Conservation (phyloP, 352 stramenopile genomes). For the Globisporangium iwayamae region DNA sequence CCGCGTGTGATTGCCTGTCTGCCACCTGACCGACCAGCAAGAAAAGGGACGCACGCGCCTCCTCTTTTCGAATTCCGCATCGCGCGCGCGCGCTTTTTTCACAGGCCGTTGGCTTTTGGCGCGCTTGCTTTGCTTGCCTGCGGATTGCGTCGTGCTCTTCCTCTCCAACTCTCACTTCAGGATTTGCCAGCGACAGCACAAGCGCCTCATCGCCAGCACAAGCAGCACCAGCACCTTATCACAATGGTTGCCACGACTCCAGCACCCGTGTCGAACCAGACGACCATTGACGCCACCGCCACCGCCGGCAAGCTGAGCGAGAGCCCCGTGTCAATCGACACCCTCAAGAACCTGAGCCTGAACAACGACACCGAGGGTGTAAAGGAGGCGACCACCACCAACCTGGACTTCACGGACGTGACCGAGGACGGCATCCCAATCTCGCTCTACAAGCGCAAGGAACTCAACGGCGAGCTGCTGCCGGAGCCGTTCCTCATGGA, state of each 20-base stretch:
- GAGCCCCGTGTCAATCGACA: conserved; percentile 7
- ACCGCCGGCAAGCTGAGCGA: conserved; percentile 26
- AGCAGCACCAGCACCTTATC: background rate
- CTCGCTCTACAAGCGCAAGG: conserved; percentile 85
- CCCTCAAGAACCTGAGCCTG: conserved; percentile 10
- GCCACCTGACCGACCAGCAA: background rate
- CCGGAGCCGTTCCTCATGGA: conserved; percentile 93
- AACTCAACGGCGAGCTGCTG: conserved; percentile 80
- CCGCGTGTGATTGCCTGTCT: too few species aligned
- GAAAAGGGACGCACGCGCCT: conserved; percentile 8
- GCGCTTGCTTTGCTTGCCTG: conserved; percentile 1
- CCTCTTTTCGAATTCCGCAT: conserved; percentile 16
- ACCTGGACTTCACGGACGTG: conserved; percentile 24
- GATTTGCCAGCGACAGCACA: conserved; percentile 14
- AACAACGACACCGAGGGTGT: conserved; percentile 1
- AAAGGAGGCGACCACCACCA: background rate
- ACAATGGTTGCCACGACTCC: conserved; percentile 38
- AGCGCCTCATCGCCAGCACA: conserved; percentile 5
- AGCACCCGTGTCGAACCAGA: conserved; percentile 3
- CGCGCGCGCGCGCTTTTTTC: conserved; percentile 19
- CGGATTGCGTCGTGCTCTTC: background rate
- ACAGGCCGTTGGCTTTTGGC: conserved; percentile 1
- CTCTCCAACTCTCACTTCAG: conserved; percentile 15
- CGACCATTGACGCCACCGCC: conserved; percentile 12
- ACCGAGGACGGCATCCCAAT: conserved; percentile 30